Evolutionary conservation across 2,329 filamentous ascomycete species (phyloP).

Genomic region (Penicillium sp.): DNA sequence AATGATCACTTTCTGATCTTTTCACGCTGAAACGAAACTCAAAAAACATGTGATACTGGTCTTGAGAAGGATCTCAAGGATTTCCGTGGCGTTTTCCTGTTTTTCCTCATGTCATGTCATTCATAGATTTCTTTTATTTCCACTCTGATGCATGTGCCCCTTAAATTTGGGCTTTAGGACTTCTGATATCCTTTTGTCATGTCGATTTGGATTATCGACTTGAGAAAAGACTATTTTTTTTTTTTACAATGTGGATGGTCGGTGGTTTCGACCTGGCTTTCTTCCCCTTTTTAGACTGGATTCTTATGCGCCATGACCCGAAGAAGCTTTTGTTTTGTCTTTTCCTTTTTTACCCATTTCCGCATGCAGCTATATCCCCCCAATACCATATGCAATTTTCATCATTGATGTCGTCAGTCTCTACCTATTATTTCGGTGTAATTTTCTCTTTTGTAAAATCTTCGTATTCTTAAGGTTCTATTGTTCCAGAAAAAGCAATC

Average conservation of each 20-base stretch:
- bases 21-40: constrained; percentile 14
- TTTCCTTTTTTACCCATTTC: constrained; percentile 5
- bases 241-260: constrained; percentile 15
- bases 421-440: neutral
- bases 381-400: constrained; percentile 12
- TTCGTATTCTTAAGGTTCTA: neutral
- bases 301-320: constrained; percentile 8
- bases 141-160: constrained; percentile 5
- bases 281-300: constrained; percentile 6
- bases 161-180: constrained; percentile 6
- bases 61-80: constrained; percentile 9
- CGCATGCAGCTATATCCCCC: constrained; percentile 13
- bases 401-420: neutral
- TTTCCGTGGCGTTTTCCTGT: constrained; percentile 9
- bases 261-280: constrained; percentile 11
- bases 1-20: constrained; percentile 12
- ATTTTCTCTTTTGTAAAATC: neutral
- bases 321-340: constrained; percentile 2
- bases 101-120: neutral
- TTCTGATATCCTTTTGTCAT: constrained; percentile 20
- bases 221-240: constrained; percentile 13
- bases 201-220: constrained; percentile 5
- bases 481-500: neutral
- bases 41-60: constrained; percentile 12
- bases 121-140: constrained; percentile 13